A percentile compares a stretch with the other conserved stretches of the same genome.
Evolutionary conservation across 306 rosid genomes (phyloP).

Genomic region (Glycine tomentella): DNA sequence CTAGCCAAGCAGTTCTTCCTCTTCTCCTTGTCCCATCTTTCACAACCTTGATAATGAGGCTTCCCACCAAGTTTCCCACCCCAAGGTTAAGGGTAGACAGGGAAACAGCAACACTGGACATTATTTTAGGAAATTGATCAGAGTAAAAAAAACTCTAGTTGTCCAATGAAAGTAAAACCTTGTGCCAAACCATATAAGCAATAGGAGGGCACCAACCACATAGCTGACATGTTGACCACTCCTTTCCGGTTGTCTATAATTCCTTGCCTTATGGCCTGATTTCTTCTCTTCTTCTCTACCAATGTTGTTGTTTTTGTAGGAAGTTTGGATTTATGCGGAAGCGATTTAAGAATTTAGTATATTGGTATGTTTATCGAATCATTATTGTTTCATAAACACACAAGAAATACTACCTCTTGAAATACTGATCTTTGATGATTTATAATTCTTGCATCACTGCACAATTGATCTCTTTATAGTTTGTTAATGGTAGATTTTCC

Average conservation of each 20-base stretch:
- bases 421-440: too few relatives aligned
- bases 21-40: conserved; percentile 52
- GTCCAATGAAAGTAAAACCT: conserved; percentile 71
- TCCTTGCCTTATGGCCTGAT: conserved; percentile 60
- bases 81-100: conserved; percentile 61
- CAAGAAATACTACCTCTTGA: too few relatives aligned
- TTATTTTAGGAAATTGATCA: conserved; percentile 68
- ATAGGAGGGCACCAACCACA: conserved; percentile 78
- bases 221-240: conserved; percentile 63
- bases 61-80: conserved; percentile 26
- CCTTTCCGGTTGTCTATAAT: conserved; percentile 38
- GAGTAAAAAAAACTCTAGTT: conserved; percentile 77
- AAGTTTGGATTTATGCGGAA: too few relatives aligned
- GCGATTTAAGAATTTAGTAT: too few relatives aligned
- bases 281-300: conserved; percentile 66
- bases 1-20: conserved; percentile 57
- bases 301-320: too few relatives aligned
- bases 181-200: conserved; percentile 72
- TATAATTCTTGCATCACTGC: too few relatives aligned
- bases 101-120: conserved; percentile 78
- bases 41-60: conserved; percentile 54
- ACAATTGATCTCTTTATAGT: too few relatives aligned
- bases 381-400: too few relatives aligned
- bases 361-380: too few relatives aligned
- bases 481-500: too few relatives aligned